phyloP scores from a whole-genome alignment of 768 basidiomycete genomes.

The Gymnopilus dilepis region DNA sequence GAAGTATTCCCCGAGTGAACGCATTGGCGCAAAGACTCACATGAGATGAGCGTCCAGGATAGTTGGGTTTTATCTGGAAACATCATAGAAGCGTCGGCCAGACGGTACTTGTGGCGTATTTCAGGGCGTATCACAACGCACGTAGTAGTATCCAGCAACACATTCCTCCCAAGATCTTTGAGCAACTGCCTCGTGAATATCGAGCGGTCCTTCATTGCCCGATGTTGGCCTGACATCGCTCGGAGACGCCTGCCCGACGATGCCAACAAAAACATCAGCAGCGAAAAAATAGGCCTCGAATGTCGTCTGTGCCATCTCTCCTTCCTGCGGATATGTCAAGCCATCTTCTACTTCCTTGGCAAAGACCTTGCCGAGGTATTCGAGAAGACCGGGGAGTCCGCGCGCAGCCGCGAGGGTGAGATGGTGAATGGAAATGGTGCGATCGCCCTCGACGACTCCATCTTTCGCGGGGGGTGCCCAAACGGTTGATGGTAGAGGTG shows the following conservation, averaged over 20 bases:
- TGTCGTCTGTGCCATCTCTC: constrained; percentile 49
- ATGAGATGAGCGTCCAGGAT: constrained; percentile 89
- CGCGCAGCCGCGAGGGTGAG: constrained; percentile 48
- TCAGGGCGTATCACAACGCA: constrained; percentile 38
- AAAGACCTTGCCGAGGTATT: constrained; percentile 66
- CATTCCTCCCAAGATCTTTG: constrained; percentile 69
- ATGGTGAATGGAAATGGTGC: constrained; percentile 56
- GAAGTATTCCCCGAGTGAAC: constrained; percentile 22
- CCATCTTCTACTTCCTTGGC: constrained; percentile 78
- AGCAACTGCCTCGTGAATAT: constrained; percentile 49
- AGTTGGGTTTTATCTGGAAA: constrained; percentile 77
- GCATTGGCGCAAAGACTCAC: constrained; percentile 50
- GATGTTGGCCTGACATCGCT: constrained; percentile 15
- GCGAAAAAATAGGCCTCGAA: constrained; percentile 83
- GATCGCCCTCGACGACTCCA: constrained; percentile 10
- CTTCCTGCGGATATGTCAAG: constrained; percentile 86
- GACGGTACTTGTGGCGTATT: not conserved
- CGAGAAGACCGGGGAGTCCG: constrained; percentile 53
- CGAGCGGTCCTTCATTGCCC: constrained; percentile 21
- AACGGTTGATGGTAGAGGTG: constrained; percentile 50
- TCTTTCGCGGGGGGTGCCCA: constrained; percentile 43
- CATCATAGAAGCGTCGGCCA: constrained; percentile 1
- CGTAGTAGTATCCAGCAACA: constrained; percentile 82
- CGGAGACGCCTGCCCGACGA: constrained; percentile 37
- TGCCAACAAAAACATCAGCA: constrained; percentile 75